Evolutionary conservation across 2,329 filamentous ascomycete genomes (phyloP).

Genomic region (Aspergillus fischeri): DNA sequence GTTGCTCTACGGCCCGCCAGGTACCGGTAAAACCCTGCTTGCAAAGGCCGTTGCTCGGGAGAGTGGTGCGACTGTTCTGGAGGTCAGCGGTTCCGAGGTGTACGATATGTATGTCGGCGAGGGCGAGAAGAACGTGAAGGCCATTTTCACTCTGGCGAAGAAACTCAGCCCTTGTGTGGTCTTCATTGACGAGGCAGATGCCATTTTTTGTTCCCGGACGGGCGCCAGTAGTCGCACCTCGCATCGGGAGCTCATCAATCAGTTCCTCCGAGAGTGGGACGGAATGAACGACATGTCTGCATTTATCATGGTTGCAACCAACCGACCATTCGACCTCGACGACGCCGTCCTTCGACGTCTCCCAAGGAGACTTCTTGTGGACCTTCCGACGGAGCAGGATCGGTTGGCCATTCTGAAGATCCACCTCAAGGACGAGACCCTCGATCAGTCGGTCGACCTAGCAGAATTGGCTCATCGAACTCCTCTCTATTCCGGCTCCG

Average conservation of each 20-base stretch:
- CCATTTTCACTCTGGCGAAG: slow-evolving; percentile 85
- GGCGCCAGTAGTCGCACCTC: slow-evolving; percentile 59
- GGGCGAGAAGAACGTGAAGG: slow-evolving; percentile 91
- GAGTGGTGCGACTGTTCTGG: slow-evolving; percentile 66
- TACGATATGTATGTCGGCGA: slow-evolving; percentile 97
- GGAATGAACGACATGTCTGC: slow-evolving; percentile 78
- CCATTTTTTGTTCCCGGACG: slow-evolving; percentile 75
- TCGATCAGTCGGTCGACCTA: slow-evolving; percentile 41
- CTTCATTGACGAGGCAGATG: slow-evolving; percentile 95
- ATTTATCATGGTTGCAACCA: slow-evolving; percentile 98
- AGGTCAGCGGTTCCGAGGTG: slow-evolving; percentile 84
- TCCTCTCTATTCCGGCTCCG: slow-evolving; percentile 49
- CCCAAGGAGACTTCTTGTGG: slow-evolving; percentile 47
- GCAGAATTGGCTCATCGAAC: slow-evolving; percentile 43
- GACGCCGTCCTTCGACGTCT: slow-evolving; percentile 50
- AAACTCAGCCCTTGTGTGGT: slow-evolving; percentile 90
- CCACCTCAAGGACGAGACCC: slow-evolving; percentile 45
- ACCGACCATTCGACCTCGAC: slow-evolving; percentile 91
- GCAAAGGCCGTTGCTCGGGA: slow-evolving; percentile 64
- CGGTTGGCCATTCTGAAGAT: slow-evolving; percentile 47
- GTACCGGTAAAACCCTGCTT: slow-evolving; percentile 60
- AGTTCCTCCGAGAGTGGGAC: slow-evolving; percentile 96
- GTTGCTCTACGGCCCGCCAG: slow-evolving; percentile 79
- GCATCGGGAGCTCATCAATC: slow-evolving; percentile 89
- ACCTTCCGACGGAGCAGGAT: slow-evolving; percentile 45